Evolutionary conservation across 2,329 filamentous ascomycete genomes (phyloP).

Genomic region (Exophiala mesophila): DNA sequence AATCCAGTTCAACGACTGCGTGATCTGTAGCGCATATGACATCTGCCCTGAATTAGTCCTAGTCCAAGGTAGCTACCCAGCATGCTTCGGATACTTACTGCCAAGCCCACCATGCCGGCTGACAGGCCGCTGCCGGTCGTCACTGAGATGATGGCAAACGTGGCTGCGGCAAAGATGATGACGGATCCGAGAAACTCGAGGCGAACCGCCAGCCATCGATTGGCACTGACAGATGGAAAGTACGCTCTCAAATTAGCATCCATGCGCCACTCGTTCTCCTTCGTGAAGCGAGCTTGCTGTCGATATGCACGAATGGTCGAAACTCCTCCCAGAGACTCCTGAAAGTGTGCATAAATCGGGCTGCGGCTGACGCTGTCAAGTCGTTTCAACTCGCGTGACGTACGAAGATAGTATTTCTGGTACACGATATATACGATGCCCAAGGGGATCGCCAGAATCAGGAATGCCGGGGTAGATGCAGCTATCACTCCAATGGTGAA

Average conservation of each 20-base stretch:
- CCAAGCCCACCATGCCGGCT: conserved; percentile 77
- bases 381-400: conserved; percentile 92
- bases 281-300: conserved; percentile 78
- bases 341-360: conserved; percentile 97
- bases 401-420: conserved; percentile 93
- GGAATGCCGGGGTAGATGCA: conserved; percentile 71
- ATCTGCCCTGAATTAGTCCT: conserved; percentile 45
- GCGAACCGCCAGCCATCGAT: conserved; percentile 89
- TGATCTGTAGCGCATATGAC: conserved; percentile 97
- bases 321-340: conserved; percentile 90
- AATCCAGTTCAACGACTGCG: conserved; percentile 97
- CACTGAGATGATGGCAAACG: conserved; percentile 76
- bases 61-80: too few relatives aligned
- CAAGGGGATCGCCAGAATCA: conserved; percentile 75
- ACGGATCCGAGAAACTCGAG: conserved; percentile 93
- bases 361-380: conserved; percentile 92
- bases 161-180: conserved; percentile 83
- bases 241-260: conserved; percentile 92
- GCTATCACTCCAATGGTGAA: conserved; percentile 89
- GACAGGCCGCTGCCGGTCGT: conserved; percentile 59
- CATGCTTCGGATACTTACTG: conserved; percentile 36
- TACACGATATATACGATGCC: conserved; percentile 81
- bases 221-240: conserved; percentile 91
- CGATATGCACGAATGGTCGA: conserved; percentile 93
- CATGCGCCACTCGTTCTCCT: conserved; percentile 96